Evolutionary conservation across 345 rosid species (phyloP).

Genomic region (Bruguiera sexangula): DNA sequence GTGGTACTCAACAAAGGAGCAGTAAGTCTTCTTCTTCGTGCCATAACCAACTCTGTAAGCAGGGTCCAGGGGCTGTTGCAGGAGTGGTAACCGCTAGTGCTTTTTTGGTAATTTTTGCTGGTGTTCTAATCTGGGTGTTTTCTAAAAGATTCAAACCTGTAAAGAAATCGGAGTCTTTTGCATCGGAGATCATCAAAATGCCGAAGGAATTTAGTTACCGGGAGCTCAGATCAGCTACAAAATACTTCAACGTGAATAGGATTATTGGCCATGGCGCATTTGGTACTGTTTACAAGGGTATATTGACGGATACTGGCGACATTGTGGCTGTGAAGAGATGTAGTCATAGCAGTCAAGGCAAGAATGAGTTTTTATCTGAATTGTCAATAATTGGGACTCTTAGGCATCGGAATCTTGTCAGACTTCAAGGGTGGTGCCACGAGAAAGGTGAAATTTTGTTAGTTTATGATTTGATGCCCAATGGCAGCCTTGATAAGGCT

Average conservation of each 20-base stretch:
- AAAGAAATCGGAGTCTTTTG: slow-evolving; percentile 56
- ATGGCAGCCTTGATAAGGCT: slow-evolving; percentile 93
- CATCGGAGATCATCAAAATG: slow-evolving; percentile 73
- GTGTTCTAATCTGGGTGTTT: slow-evolving; percentile 67
- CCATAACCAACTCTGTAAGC: slow-evolving; percentile 76
- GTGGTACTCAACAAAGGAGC: slow-evolving; percentile 35
- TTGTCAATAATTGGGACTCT: slow-evolving; percentile 80
- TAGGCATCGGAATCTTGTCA: slow-evolving; percentile 84
- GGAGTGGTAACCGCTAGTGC: slow-evolving; percentile 96
- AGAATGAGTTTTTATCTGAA: slow-evolving; percentile 79
- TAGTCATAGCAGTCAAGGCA: slow-evolving; percentile 85
- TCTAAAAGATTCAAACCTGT: slow-evolving; percentile 51
- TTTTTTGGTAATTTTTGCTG: slow-evolving; percentile 74
- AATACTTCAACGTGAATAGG: slow-evolving; percentile 56
- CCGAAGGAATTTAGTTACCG: slow-evolving; percentile 87
- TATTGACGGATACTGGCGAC: slow-evolving; percentile 63
- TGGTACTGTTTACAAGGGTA: slow-evolving; percentile 88
- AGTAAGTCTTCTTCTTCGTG: slow-evolving; percentile 51
- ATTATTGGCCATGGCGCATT: slow-evolving; percentile 92
- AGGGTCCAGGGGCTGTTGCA: slow-evolving; percentile 89
- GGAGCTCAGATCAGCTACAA: slow-evolving; percentile 83
- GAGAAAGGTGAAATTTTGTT: slow-evolving; percentile 87
- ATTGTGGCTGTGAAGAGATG: slow-evolving; percentile 85
- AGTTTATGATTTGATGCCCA: slow-evolving; percentile 90
- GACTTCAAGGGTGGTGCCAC: slow-evolving; percentile 92